Base-by-base conservation (phyloP, 176 grass and related monocot genomes). In the Calamus simplicifolius region DNA sequence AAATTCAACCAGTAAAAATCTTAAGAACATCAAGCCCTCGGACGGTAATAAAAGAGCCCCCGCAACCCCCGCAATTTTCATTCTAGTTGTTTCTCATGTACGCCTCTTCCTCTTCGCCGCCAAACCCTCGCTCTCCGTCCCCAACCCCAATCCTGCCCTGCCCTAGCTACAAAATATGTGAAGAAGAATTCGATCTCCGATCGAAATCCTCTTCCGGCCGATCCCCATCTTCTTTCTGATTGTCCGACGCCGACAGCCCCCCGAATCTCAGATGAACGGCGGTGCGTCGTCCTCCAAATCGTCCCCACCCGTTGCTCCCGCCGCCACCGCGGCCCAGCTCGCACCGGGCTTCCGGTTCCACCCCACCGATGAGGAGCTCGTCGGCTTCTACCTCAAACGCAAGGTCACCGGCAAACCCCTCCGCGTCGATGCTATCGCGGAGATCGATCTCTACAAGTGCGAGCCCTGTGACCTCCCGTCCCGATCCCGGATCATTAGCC, bases 301-400 rank as follows among this genome's bases (percentile, higher is more conserved):
- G 6, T 28, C 18, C 18, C 43, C 62, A 18, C 5, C 68, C 25
- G 16, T 69, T 3, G 59, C 18, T 27, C 43, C 55, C 13, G 1
- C 68, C 25, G 7, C 73, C 3, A 59, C 77, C 0, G 59, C 82
- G 73, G 73, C 82, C 23, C 85, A 66, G 18, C 79, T 92, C 2
- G 81, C 81, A 2, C 81, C 81, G 15, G 81, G 81, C 1, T 83
- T 83, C n/a, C 74, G 80, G 0, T 82, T 82, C 56, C 79, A 77
- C 61, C 79, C 79, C 0, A 82, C 75, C 18, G 81, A 84, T 6
- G 75, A 84, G 38, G 81, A 84, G 51, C 73, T 84, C 50, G 88
- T 98, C 53, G 81, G 80, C 52, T 98, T 92, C 81, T 98, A 98
- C 81, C 93, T 93, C 56, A 86, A 79, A 63, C 88, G 94, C 29